A percentile compares a stretch with the other conserved stretches of the same genome.
Evolutionary conservation across 2,329 filamentous ascomycete genomes (phyloP).

Genomic region (Mariannaea sp.): DNA sequence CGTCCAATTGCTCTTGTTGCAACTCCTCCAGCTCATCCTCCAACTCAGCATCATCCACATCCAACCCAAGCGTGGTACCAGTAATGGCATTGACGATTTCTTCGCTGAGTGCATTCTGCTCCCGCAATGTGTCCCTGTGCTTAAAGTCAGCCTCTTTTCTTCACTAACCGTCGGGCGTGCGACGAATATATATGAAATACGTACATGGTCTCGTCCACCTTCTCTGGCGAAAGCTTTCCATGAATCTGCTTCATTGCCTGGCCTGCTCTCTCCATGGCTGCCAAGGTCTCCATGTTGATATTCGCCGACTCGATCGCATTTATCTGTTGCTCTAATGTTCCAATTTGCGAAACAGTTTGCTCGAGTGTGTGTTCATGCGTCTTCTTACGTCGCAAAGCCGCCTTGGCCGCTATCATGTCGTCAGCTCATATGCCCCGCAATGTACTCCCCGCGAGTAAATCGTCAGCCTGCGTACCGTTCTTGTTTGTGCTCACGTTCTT

Average conservation of each 20-base stretch:
- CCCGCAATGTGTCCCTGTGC: conserved; percentile 81
- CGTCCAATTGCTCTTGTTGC: conserved; percentile 91
- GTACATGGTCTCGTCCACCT: conserved; percentile 94
- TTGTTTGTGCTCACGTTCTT: conserved; percentile 90
- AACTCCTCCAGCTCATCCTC: conserved; percentile 83
- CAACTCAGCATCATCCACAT: conserved; percentile 83
- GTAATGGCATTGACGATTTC: conserved; percentile 90
- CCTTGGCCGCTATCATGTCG: conserved; percentile 73
- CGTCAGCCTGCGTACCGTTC: conserved; percentile 66
- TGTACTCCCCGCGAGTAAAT: conserved; percentile 2
- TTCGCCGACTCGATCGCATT: conserved; percentile 97
- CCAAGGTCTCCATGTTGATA: conserved; percentile 95
- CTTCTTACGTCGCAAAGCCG: conserved; percentile 93
- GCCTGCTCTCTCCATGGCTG: conserved; percentile 90
- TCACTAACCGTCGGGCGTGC: neutral
- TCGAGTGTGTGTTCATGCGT: conserved; percentile 88
- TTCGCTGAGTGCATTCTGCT: conserved; percentile 91
- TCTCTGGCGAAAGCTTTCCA: conserved; percentile 86
- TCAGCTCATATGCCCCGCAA: conserved; percentile 33
- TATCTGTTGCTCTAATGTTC: conserved; percentile 92
- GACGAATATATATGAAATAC: conserved; percentile 45
- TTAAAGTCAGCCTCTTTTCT: conserved; percentile 38
- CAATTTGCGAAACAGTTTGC: conserved; percentile 87
- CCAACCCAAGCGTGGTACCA: conserved; percentile 67
- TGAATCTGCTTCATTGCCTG: conserved; percentile 94